A percentile compares a stretch with the other conserved stretches of the same genome.
Conservation (phyloP, 2,329 filamentous ascomycete species). For the Sclerotinia glacialis region DNA sequence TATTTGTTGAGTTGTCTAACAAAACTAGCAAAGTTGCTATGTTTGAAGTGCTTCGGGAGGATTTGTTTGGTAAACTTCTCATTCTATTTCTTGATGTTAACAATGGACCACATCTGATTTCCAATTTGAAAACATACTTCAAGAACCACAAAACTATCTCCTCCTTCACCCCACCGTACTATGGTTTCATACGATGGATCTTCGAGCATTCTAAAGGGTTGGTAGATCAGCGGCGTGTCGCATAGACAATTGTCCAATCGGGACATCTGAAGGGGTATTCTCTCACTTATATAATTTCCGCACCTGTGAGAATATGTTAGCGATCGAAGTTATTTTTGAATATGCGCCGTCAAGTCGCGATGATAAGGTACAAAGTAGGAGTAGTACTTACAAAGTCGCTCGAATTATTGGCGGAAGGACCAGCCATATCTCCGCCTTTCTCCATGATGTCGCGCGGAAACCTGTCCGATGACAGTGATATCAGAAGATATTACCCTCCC, state of each 20-base stretch:
- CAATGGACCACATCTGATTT: background rate
- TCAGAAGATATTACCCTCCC: background rate
- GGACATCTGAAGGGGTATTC: slow-evolving; percentile 3
- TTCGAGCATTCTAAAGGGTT: slow-evolving; percentile 78
- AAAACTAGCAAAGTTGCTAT: slow-evolving; percentile 97
- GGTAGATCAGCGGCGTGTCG: slow-evolving; percentile 29
- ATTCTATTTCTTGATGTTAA: slow-evolving; percentile 57
- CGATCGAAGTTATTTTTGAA: slow-evolving; percentile 2
- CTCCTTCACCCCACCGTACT: slow-evolving; percentile 91
- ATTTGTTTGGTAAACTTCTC: slow-evolving; percentile 98
- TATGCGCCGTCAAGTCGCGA: background rate
- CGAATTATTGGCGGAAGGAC: slow-evolving; percentile 66
- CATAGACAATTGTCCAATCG: slow-evolving; percentile 36
- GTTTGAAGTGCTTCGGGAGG: slow-evolving; percentile 97
- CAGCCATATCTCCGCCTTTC: slow-evolving; percentile 37
- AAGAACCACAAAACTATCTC: slow-evolving; percentile 93
- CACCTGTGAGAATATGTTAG: slow-evolving; percentile 57
- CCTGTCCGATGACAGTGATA: slow-evolving; percentile 11
- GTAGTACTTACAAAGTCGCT: slow-evolving; percentile 82
- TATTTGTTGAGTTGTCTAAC: slow-evolving; percentile 96
- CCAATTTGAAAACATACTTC: slow-evolving; percentile 62
- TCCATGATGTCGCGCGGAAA: slow-evolving; percentile 33
- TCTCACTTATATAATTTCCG: slow-evolving; percentile 96
- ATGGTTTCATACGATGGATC: slow-evolving; percentile 90
- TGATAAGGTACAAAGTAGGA: slow-evolving; percentile 1